Conservation (phyloP, 345 rosid genomes). For the Syzygium aromaticum region DNA sequence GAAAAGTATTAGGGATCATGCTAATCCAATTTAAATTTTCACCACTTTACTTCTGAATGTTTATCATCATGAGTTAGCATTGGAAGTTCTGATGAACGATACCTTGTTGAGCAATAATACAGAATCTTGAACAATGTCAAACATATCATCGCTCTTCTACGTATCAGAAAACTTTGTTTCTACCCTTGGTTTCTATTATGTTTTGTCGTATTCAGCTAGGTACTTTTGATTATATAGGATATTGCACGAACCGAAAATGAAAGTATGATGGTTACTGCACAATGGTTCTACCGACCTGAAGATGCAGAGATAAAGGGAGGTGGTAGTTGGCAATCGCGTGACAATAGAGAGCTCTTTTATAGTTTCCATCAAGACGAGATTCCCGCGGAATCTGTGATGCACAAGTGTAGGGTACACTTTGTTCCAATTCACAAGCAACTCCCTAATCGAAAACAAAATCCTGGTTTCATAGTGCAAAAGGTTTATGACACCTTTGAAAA, state of each 20-base stretch:
- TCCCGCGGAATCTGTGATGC: slow-evolving; percentile 98
- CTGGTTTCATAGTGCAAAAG: slow-evolving; percentile 88
- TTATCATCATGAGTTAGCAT: too few species aligned
- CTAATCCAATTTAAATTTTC: too few species aligned
- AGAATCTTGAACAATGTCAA: too few species aligned
- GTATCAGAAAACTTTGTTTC: neutral
- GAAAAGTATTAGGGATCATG: too few species aligned
- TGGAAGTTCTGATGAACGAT: too few species aligned
- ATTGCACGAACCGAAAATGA: slow-evolving; percentile 52
- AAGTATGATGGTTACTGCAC: slow-evolving; percentile 71
- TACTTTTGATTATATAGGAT: slow-evolving; percentile 41
- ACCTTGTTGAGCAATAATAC: too few species aligned
- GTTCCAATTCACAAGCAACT: slow-evolving; percentile 81
- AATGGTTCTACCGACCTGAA: slow-evolving; percentile 94
- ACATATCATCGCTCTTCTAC: too few species aligned
- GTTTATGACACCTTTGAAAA: slow-evolving; percentile 54
- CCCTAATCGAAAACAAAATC: slow-evolving; percentile 66
- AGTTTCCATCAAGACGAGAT: slow-evolving; percentile 93
- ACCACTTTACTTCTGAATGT: too few species aligned
- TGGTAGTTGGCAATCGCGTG: slow-evolving; percentile 62
- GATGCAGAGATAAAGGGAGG: slow-evolving; percentile 60
- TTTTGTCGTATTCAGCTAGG: neutral
- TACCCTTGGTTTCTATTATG: neutral
- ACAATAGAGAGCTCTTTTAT: slow-evolving; percentile 79
- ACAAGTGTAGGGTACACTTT: slow-evolving; percentile 89